phyloP scores from a whole-genome alignment of 2,329 filamentous ascomycete species.

The Neofusicoccum laricinum region DNA sequence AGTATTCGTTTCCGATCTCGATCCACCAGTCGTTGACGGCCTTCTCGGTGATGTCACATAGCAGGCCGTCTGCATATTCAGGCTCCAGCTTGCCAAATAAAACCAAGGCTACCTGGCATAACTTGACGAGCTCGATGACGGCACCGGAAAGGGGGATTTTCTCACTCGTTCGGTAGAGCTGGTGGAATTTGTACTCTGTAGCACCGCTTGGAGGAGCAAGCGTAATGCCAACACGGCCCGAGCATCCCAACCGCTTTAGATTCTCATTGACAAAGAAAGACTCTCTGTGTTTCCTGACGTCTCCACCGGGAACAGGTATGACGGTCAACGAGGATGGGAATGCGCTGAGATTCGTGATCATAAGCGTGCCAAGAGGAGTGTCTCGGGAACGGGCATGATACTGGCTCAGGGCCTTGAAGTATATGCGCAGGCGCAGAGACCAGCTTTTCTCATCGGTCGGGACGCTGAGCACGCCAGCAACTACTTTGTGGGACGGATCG shows the following conservation, averaged over 20 bases:
- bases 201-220: conserved; percentile 74
- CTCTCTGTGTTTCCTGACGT: conserved; percentile 74
- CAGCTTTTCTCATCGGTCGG: conserved; percentile 76
- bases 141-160: conserved; percentile 73
- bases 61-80: conserved; percentile 84
- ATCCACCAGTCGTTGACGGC: conserved; percentile 96
- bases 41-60: conserved; percentile 90
- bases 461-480: conserved; percentile 76
- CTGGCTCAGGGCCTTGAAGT: conserved; percentile 81
- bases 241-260: conserved; percentile 87
- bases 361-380: conserved; percentile 77
- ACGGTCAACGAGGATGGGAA: conserved; percentile 91
- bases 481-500: conserved; percentile 72
- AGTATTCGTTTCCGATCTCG: conserved; percentile 86
- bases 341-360: conserved; percentile 90
- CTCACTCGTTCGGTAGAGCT: conserved; percentile 84
- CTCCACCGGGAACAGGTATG: conserved; percentile 84
- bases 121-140: conserved; percentile 83
- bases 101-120: conserved; percentile 85
- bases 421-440: conserved; percentile 75
- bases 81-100: conserved; percentile 84
- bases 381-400: conserved; percentile 82
- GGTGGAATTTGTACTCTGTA: conserved; percentile 86
- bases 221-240: conserved; percentile 81
- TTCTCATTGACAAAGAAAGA: conserved; percentile 93